phyloP scores from a whole-genome alignment of 805 yeast species.

The Saccharomycopsis lassenensis region DNA sequence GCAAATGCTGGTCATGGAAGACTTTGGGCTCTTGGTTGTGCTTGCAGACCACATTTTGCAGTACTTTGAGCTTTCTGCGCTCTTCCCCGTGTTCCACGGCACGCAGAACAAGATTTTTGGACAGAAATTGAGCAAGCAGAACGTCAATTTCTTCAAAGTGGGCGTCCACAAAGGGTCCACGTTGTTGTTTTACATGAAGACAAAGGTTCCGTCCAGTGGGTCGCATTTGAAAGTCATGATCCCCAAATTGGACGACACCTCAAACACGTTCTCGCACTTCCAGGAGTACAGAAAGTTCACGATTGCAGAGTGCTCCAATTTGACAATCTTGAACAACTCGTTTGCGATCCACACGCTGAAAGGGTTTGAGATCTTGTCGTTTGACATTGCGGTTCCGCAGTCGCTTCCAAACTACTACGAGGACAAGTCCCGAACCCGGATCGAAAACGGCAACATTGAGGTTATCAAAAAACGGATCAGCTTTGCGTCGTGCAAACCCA shows the following conservation, averaged over 20 bases:
- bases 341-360: conserved; percentile 56
- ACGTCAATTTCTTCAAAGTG: conserved; percentile 50
- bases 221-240: conserved; percentile 44
- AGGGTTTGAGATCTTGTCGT: conserved; percentile 56
- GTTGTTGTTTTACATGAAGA: conserved; percentile 46
- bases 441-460: conserved; percentile 26
- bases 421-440: conserved; percentile 9
- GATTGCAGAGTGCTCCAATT: conserved; percentile 45
- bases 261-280: conserved; percentile 32
- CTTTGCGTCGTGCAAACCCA: conserved; percentile 33
- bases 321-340: conserved; percentile 54
- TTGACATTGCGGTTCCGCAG: conserved; percentile 43
- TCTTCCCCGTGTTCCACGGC: conserved; percentile 48
- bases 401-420: conserved; percentile 44
- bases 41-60: conserved; percentile 48
- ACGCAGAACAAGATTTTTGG: conserved; percentile 31
- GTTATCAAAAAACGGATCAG: conserved; percentile 30
- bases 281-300: conserved; percentile 36
- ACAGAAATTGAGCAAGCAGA: conserved; percentile 37
- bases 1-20: conserved; percentile 50
- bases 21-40: conserved; percentile 44
- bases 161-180: conserved; percentile 59
- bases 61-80: conserved; percentile 51
- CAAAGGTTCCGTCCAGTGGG: conserved; percentile 36
- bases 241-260: conserved; percentile 45